phyloP scores from a whole-genome alignment of 257 asterid genomes.

The Solanum pennellii region DNA sequence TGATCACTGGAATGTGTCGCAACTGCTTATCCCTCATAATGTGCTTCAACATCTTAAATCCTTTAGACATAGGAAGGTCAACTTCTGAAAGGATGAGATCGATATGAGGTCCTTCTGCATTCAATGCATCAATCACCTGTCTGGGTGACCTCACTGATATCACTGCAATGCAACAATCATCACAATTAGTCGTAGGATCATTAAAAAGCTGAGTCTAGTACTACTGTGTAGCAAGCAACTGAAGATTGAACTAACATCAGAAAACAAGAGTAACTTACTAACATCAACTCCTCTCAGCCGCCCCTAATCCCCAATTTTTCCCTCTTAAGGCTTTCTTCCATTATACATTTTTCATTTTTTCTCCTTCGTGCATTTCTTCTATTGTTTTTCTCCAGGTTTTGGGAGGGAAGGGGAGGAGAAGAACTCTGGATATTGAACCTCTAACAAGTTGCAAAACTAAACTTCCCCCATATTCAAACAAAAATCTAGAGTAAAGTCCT shows the following conservation, averaged over 20 bases:
- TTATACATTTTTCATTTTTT: not conserved
- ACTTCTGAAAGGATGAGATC: conserved; percentile 72
- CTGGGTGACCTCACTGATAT: conserved; percentile 75
- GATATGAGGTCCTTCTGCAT: conserved; percentile 44
- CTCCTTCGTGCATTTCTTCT: not conserved
- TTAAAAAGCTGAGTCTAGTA: not conserved
- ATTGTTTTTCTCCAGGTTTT: not conserved
- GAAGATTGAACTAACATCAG: not conserved
- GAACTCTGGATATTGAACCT: not conserved
- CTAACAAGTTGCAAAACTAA: not conserved
- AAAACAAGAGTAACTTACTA: not conserved
- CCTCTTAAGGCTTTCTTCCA: not conserved
- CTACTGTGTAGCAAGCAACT: not conserved
- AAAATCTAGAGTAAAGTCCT: not conserved
- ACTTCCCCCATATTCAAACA: not conserved
- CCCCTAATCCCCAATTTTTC: not conserved
- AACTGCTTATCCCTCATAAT: conserved; percentile 69
- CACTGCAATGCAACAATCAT: conserved; percentile 32
- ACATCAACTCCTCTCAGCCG: not conserved
- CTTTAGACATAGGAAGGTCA: conserved; percentile 87
- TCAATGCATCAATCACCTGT: conserved; percentile 80
- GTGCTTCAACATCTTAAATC: conserved; percentile 54
- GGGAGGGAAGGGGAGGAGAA: not conserved
- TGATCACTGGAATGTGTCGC: conserved; percentile 78
- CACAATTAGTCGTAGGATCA: not conserved